phyloP scores from a whole-genome alignment of 1,284 basidiomycete genomes.

The Ceratobasidium theobromae region DNA sequence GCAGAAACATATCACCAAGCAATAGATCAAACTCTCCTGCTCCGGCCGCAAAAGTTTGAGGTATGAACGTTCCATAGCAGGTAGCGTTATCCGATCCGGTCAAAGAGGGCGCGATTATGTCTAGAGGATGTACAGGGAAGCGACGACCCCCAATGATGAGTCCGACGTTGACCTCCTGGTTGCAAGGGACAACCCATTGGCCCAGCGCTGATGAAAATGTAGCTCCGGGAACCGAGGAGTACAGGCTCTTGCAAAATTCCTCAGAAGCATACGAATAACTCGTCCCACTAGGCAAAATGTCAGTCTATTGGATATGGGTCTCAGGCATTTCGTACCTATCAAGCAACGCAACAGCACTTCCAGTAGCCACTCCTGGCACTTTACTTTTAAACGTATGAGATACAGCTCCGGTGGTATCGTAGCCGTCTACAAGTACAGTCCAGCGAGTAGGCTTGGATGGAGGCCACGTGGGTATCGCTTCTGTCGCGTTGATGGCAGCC shows the following conservation, averaged over 20 bases:
- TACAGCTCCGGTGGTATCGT: constrained; percentile 49
- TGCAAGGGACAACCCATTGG: constrained; percentile 36
- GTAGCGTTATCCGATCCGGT: constrained; percentile 38
- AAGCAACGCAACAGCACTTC: constrained; percentile 57
- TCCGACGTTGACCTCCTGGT: constrained; percentile 34
- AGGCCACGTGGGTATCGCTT: constrained; percentile 70
- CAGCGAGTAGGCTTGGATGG: constrained; percentile 59
- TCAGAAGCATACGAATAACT: constrained; percentile 34
- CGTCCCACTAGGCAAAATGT: constrained; percentile 33
- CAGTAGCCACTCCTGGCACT: too few species aligned
- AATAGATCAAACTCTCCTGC: constrained; percentile 67
- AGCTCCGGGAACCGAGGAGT: constrained; percentile 33
- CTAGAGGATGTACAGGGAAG: constrained; percentile 58
- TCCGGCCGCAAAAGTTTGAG: constrained; percentile 53
- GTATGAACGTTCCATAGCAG: constrained; percentile 69
- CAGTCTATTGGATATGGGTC: too few species aligned
- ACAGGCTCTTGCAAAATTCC: constrained; percentile 34
- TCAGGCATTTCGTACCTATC: constrained; percentile 63
- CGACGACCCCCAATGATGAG: constrained; percentile 33
- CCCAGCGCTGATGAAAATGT: constrained; percentile 28
- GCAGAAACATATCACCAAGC: constrained; percentile 77
- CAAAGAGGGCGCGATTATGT: constrained; percentile 55
- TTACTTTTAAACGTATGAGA: constrained; percentile 62
- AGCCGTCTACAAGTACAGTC: constrained; percentile 60
- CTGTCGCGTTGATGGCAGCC: constrained; percentile 52